These are phyloP conservation scores for Aureobasidium sp. DNA, from an alignment of 2,329 filamentous ascomycete genomes.

Conservation along the genomic window DNA sequence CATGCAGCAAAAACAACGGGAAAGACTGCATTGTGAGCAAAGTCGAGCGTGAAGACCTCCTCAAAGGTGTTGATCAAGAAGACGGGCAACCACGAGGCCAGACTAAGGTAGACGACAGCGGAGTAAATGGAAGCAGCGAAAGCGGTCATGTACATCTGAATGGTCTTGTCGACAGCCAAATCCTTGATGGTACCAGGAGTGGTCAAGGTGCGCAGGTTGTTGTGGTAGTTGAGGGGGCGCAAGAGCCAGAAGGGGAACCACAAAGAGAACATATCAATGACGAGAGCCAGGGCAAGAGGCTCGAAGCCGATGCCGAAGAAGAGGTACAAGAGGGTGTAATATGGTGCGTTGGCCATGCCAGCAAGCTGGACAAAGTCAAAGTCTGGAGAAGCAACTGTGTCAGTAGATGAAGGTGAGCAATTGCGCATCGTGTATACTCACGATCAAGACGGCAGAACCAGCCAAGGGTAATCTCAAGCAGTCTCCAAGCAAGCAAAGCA, in stretches of 20 bases:
- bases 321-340: conserved; percentile 64
- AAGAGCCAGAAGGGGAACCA: conserved; percentile 70
- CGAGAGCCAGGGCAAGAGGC: conserved; percentile 55
- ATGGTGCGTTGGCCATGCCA: conserved; percentile 66
- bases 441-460: conserved; percentile 73
- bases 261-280: conserved; percentile 62
- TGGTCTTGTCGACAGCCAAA: conserved; percentile 52
- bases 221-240: conserved; percentile 61
- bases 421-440: conserved; percentile 31
- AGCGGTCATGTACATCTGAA: conserved; percentile 58
- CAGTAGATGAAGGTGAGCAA: background rate
- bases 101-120: conserved; percentile 62
- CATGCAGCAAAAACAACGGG: conserved; percentile 44
- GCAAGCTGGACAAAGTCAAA: conserved; percentile 39
- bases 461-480: conserved; percentile 59
- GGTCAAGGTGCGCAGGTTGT: conserved; percentile 35
- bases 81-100: conserved; percentile 62
- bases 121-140: conserved; percentile 69
- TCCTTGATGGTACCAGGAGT: conserved; percentile 35
- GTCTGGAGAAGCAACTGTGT: conserved; percentile 23
- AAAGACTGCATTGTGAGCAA: conserved; percentile 57
- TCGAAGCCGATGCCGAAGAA: conserved; percentile 66
- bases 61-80: conserved; percentile 70
- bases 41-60: conserved; percentile 61
- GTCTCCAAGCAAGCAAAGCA: conserved; percentile 50